Conservation (phyloP, 306 rosid genomes). For the Quercus robur region DNA sequence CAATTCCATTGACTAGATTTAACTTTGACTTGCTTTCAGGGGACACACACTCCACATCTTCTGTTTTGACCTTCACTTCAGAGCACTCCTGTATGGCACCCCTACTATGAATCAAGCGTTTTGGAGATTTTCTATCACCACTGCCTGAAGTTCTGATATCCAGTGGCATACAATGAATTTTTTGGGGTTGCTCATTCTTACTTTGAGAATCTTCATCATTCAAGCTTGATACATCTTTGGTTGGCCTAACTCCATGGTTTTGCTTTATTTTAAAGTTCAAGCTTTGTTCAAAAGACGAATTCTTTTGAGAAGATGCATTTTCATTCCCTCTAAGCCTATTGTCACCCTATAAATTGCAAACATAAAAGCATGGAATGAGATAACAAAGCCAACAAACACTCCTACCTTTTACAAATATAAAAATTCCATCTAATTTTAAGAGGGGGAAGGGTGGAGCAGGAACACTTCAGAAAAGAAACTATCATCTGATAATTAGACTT, state of each 20-base stretch:
- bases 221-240: conserved; percentile 16
- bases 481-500: too few species aligned
- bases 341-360: conserved; percentile 33
- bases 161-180: conserved; percentile 9
- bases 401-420: too few species aligned
- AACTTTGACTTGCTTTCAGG: background rate
- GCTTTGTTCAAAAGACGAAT: background rate
- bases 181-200: background rate
- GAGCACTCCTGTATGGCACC: conserved; percentile 15
- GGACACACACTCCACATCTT: conserved; percentile 7
- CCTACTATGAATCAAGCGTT: background rate
- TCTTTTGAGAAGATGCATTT: background rate
- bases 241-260: conserved; percentile 12
- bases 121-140: conserved; percentile 2
- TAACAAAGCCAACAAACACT: background rate
- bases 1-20: conserved; percentile 9
- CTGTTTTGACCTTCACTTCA: conserved; percentile 16
- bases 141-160: conserved; percentile 10
- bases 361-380: conserved; percentile 4
- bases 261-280: conserved; percentile 14
- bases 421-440: too few species aligned
- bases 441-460: too few species aligned
- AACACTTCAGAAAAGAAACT: too few species aligned
- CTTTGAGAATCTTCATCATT: conserved; percentile 16
- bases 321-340: background rate